Base-by-base conservation (phyloP, 225 moss, liverwort and hornwort genomes). In the Antitrichia curtipendula region DNA sequence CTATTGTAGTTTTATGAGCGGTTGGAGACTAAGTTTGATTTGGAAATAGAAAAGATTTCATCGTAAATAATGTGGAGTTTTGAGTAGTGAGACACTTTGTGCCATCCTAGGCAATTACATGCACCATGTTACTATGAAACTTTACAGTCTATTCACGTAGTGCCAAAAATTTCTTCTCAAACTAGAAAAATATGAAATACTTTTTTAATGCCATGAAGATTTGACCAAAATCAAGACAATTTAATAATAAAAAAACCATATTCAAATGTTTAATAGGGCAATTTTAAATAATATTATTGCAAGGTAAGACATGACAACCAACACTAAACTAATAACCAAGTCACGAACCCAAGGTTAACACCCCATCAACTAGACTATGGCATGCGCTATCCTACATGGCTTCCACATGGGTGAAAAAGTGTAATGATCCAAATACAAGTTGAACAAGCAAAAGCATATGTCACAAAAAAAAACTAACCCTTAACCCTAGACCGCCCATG, bases 351-450 rank as follows among this genome's bases (percentile, higher is more conserved):
- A 41, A 27, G 3, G 9, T 5, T 43, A 27, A 40, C 24, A 71
- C 1, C 9, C 17, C 6, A 45, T 28, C 28, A 5, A 28, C 2
- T 43, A 4, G 27, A 43, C 2, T 71, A 15, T 71, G 8, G 17
- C 28, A 28, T 72, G 10, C 0, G 6, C 0, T 3, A 3, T 72
- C 28, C 3, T 28, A 10, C 0, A 2, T 29, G 28, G 10, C 5
- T 2, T 72, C 10, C 9, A 45, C 9, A 45, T 45, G 10, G 29
- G 10, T 0, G 2, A 45, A 5, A 45, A 17, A 23, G 6, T 72
- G 3, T 45, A 10, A 17, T 18, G 2, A 72, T 72, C 1, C 1
- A n/a, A 1, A 10, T 16, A 45, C 3, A 17, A 45, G 5, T 18
- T 17, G 1, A 7, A 29, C 45, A 16, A 45, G 5, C 1, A 72